Percentiles rank a stretch among this genome's conserved stretches.
These are phyloP conservation scores for Acacia melanoxylon DNA, from an alignment of 306 rosid species.

Conservation along the genomic window DNA sequence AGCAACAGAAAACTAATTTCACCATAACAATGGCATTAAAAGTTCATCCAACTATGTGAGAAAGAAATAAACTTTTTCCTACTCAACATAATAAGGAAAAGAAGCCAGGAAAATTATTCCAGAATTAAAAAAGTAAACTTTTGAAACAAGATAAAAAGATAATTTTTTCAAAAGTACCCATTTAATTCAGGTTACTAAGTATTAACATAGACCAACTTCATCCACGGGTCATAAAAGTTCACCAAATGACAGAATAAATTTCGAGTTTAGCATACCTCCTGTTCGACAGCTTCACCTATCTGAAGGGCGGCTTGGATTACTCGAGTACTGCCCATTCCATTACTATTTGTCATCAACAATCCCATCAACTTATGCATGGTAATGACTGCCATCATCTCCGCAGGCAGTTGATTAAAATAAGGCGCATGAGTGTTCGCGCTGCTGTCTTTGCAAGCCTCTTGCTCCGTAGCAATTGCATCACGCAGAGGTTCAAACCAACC, in stretches of 20 bases:
- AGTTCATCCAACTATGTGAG: conserved; percentile 20
- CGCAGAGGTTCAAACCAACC: conserved; percentile 93
- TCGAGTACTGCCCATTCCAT: conserved; percentile 59
- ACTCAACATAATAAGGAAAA: conserved; percentile 10
- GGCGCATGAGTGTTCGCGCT: conserved; percentile 49
- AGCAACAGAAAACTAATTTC: conserved; percentile 9
- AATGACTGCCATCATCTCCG: conserved; percentile 89
- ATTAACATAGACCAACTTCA: neutral
- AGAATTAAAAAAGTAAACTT: neutral
- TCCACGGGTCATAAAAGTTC: neutral
- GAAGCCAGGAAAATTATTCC: neutral
- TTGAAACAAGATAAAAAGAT: neutral
- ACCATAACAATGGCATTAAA: conserved; percentile 4
- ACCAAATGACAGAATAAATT: neutral
- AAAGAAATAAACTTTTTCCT: neutral
- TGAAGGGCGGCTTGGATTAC: conserved; percentile 80
- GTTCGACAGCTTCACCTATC: conserved; percentile 90
- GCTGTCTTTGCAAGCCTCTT: conserved; percentile 32
- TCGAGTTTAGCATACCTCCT: conserved; percentile 59
- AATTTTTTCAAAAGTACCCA: neutral
- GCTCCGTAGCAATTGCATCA: conserved; percentile 68
- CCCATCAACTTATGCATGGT: conserved; percentile 97
- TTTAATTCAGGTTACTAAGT: neutral
- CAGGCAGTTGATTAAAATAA: conserved; percentile 55
- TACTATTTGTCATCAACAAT: conserved; percentile 74